These are phyloP conservation scores for Elsinoe batatas DNA, from an alignment of 2,329 filamentous ascomycete genomes.

Conservation along the genomic window DNA sequence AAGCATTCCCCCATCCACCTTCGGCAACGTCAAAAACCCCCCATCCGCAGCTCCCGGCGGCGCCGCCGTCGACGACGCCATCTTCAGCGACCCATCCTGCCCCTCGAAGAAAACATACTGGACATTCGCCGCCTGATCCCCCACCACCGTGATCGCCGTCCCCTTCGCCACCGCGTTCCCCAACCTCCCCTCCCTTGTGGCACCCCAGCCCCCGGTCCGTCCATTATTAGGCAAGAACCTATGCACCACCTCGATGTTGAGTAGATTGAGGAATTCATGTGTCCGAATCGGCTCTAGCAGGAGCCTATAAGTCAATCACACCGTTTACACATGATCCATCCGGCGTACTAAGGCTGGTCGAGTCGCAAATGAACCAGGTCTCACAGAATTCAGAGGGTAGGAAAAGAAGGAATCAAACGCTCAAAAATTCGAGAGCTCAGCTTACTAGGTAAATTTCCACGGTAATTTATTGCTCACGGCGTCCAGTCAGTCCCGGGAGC, in stretches of 20 bases:
- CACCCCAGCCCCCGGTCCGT: neutral
- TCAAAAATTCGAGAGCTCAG: no score
- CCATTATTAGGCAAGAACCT: slow-evolving; percentile 1
- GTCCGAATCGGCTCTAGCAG: no score
- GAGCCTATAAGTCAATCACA: neutral
- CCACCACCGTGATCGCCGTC: neutral
- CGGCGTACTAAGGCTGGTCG: no score
- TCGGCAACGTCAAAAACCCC: neutral
- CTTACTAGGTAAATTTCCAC: neutral
- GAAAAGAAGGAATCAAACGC: no score
- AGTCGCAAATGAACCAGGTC: no score
- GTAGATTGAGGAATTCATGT: neutral
- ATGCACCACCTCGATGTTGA: neutral
- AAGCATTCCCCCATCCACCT: neutral
- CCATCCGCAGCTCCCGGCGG: neutral
- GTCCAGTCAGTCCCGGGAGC: neutral
- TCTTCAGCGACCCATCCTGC: neutral
- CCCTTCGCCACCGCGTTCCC: neutral
- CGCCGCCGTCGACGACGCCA: neutral
- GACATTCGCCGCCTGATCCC: neutral
- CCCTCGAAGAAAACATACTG: slow-evolving; percentile 9
- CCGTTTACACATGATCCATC: neutral
- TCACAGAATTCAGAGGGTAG: no score
- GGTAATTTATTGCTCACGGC: neutral
- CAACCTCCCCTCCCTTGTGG: neutral